Percentiles rank a stretch among this genome's conserved stretches.
These are phyloP conservation scores for Babesia caballi DNA, from an alignment of 169 alveolate genomes.

Conservation along the genomic window DNA sequence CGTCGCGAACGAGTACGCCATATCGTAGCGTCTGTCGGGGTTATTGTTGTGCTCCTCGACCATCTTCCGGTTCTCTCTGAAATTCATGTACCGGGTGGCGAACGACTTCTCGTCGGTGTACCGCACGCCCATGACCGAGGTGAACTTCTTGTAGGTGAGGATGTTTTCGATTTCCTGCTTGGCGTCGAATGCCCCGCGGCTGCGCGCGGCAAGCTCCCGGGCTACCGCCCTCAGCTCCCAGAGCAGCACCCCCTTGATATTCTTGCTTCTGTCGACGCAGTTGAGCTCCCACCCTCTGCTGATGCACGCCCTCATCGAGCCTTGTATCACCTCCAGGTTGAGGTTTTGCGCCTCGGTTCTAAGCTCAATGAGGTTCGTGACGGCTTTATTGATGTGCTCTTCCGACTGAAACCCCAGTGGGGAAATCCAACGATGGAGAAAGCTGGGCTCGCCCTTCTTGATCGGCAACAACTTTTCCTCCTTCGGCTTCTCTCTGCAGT, in stretches of 20 bases:
- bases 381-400: too few species aligned
- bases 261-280: not conserved
- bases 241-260: not conserved
- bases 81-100: slow-evolving; percentile 28
- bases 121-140: slow-evolving; percentile 4
- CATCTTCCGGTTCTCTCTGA: slow-evolving; percentile 16
- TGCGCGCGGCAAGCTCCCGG: not conserved
- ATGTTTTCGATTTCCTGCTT: slow-evolving; percentile 44
- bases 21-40: slow-evolving; percentile 28
- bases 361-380: too few species aligned
- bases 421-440: too few species aligned
- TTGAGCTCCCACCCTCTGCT: not conserved
- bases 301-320: not conserved
- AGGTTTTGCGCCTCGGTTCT: too few species aligned
- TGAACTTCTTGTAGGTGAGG: slow-evolving; percentile 30
- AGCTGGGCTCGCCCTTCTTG: too few species aligned
- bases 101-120: slow-evolving; percentile 26
- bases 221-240: slow-evolving; percentile 30
- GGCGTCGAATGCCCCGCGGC: not conserved
- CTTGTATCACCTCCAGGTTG: not conserved
- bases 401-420: too few species aligned
- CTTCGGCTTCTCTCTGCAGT: too few species aligned
- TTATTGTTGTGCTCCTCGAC: slow-evolving; percentile 55
- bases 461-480: too few species aligned
- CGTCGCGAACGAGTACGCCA: slow-evolving; percentile 19